These are phyloP conservation scores for Lasiodiplodia sp. DNA, from an alignment of 2,329 filamentous ascomycete species.

Conservation along the genomic window DNA sequence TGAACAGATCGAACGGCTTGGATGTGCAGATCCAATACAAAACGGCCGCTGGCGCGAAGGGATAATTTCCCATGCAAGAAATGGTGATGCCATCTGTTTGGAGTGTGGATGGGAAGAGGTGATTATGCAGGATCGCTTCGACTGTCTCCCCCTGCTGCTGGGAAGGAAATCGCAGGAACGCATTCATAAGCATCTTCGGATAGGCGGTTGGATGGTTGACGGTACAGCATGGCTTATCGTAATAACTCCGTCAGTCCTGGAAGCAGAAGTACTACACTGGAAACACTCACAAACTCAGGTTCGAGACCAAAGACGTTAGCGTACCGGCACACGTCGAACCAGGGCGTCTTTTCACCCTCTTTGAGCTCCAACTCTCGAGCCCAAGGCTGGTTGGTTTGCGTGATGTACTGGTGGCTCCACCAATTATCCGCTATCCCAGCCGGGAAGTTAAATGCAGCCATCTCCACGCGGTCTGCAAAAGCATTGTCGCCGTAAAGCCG, in stretches of 20 bases:
- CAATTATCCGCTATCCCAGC: conserved; percentile 56
- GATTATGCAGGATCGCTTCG: not conserved
- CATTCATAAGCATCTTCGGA: conserved; percentile 6
- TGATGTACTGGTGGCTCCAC: conserved; percentile 62
- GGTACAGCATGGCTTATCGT: not conserved
- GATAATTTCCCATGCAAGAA: not conserved
- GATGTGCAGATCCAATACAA: not conserved
- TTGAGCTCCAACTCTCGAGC: not conserved
- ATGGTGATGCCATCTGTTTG: not conserved
- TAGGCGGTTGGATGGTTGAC: not conserved
- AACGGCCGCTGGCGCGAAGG: not conserved
- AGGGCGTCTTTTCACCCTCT: not conserved
- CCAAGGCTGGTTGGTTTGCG: conserved; percentile 53
- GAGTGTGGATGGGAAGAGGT: conserved; percentile 7
- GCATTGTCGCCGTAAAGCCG: conserved; percentile 42
- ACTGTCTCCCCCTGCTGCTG: not conserved
- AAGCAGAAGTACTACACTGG: not conserved
- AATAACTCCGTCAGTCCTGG: too few relatives aligned
- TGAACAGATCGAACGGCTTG: conserved; percentile 11
- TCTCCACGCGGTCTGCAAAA: conserved; percentile 57
- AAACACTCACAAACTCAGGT: not conserved
- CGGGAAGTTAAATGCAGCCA: conserved; percentile 60
- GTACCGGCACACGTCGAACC: conserved; percentile 1
- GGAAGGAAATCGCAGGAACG: not conserved
- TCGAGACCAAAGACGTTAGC: conserved; percentile 1